Conservation (phyloP, 176 grass and related monocot genomes). For the Avena eriantha region DNA sequence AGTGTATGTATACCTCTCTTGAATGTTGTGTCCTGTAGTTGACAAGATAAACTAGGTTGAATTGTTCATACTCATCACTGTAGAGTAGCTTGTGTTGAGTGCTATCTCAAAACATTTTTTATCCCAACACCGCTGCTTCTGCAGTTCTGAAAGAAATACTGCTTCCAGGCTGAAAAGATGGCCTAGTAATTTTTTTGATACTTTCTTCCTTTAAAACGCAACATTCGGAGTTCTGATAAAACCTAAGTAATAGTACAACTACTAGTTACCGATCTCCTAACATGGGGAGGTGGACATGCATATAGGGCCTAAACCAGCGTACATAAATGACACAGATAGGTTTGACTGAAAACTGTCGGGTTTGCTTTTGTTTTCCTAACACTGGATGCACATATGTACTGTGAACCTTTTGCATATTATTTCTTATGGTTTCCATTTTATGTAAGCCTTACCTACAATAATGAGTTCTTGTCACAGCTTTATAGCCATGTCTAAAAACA, state of each 20-base stretch:
- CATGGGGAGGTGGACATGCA: background rate
- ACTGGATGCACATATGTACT: background rate
- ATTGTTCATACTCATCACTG: background rate
- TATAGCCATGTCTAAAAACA: conserved; percentile 8
- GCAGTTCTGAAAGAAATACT: background rate
- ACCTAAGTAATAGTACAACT: background rate
- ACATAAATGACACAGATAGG: background rate
- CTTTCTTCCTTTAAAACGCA: background rate
- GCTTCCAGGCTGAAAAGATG: background rate
- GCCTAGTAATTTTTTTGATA: background rate
- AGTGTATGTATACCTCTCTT: conserved; percentile 49
- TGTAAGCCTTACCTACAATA: conserved; percentile 5
- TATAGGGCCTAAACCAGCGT: background rate
- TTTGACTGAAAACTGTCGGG: background rate
- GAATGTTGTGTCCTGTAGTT: background rate
- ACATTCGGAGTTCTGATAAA: background rate
- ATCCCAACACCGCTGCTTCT: background rate
- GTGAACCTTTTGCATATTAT: conserved; percentile 9
- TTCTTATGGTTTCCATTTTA: conserved; percentile 2
- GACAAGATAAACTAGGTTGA: conserved; percentile 13
- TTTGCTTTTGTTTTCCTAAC: background rate
- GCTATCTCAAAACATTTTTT: background rate
- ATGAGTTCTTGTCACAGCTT: background rate
- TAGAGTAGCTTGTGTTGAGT: background rate
- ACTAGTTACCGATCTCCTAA: background rate